Evolutionary conservation across 108 stramenopile species (phyloP).

Genomic region (Nitzschia putrida): DNA sequence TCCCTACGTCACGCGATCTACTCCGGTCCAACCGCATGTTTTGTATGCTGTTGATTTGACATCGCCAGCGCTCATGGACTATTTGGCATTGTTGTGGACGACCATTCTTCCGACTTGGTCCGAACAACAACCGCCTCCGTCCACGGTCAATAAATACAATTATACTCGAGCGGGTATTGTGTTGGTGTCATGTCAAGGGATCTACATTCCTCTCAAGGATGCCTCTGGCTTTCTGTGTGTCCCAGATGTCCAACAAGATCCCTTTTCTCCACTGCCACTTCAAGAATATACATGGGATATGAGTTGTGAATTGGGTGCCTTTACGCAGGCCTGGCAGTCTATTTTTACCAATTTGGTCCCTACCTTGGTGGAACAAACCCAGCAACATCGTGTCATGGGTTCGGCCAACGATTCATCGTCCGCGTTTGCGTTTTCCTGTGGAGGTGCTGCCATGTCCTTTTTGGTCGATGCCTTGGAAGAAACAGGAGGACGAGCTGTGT

Average conservation of each 20-base stretch:
- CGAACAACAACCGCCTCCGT: conserved; percentile 36
- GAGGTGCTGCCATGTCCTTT: conserved; percentile 79
- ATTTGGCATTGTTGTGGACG: conserved; percentile 37
- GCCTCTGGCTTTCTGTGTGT: conserved; percentile 56
- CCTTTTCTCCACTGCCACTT: conserved; percentile 71
- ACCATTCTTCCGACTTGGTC: conserved; percentile 25
- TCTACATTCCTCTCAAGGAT: conserved; percentile 37
- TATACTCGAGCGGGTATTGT: conserved; percentile 29
- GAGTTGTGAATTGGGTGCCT: conserved; percentile 3
- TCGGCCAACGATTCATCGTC: background rate
- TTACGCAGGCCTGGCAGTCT: conserved; percentile 27
- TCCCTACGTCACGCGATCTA: conserved; percentile 55
- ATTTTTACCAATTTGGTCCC: conserved; percentile 32
- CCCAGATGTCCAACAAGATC: conserved; percentile 74
- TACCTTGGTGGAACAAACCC: conserved; percentile 9
- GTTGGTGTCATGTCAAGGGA: conserved; percentile 53
- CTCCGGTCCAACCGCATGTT: conserved; percentile 47
- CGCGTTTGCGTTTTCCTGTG: conserved; percentile 43
- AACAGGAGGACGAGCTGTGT: conserved; percentile 76
- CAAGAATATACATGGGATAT: conserved; percentile 61
- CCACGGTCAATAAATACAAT: conserved; percentile 20
- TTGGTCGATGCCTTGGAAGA: conserved; percentile 65
- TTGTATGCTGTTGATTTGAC: conserved; percentile 72
- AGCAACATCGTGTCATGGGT: conserved; percentile 9
- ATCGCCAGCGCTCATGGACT: conserved; percentile 23